Base-by-base conservation (phyloP, 768 basidiomycete genomes). In the Clavaria fumosa region DNA sequence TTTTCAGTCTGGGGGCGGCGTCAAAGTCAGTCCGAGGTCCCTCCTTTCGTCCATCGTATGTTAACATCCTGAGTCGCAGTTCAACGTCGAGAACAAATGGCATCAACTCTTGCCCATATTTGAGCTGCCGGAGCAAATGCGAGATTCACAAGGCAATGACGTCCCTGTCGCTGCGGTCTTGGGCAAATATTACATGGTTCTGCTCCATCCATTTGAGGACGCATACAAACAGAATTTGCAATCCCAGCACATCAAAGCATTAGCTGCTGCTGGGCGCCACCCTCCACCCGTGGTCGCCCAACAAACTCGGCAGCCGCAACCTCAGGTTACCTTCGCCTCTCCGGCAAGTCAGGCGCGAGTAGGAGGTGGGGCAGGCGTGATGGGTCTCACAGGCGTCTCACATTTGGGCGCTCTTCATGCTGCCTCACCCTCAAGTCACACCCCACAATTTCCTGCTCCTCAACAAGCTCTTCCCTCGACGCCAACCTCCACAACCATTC, bases 121-220 rank as follows among this genome's bases (percentile, higher is more conserved):
- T 43, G 70, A 72, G 38, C 63, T 81, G 36, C 74, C 75, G 22
- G 73, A 75, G 46, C 63, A 66, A 52, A 56, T 67, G 47, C 50
- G 67, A 48, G 59, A 67, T 48, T 53, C 62, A 9, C 64, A 59
- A 43, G 69, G 70, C 23, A 60, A 61, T 18, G n/a, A n/a, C n/a
- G 61, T 60, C 4, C 55, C 68, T 23, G 69, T 71, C 7, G 67
- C 71, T n/a, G 50, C 50, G 27, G 46, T 68, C 43, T 56, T 84
- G 35, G 64, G 62, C 17, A 63, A 70, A 35, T 68, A 74, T 50
- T 88, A 83, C 54, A 64, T 59, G 53, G 58, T 53, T 11, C 61
- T 88, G 40, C 59, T 85, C 17, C 58, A 61, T 26, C 78, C 81
- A 2, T 82, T 86, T 47, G 84, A 88, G 55, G 76, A 80, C 23